Conservation (phyloP, 2,329 filamentous ascomycete genomes). For the Sclerotinia glacialis region DNA sequence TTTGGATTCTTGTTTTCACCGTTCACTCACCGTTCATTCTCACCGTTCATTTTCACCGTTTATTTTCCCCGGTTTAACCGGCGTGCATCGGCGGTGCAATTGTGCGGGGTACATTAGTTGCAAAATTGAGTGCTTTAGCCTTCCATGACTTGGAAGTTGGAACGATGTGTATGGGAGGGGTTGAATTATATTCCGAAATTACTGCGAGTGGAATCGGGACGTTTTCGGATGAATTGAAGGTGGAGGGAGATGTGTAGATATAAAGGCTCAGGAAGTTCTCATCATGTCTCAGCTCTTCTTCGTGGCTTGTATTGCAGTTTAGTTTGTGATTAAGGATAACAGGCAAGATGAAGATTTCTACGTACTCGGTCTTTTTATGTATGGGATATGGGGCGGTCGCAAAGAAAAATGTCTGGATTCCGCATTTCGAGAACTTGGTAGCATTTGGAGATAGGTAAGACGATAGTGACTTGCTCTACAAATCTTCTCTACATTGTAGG, state of each 20-base stretch:
- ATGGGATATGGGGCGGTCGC: not conserved
- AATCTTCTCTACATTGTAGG: no score
- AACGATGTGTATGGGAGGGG: not conserved
- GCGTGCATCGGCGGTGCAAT: not conserved
- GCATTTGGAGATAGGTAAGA: constrained; percentile 67
- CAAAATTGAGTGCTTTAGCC: not conserved
- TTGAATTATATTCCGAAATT: constrained; percentile 5
- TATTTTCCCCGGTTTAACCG: not conserved
- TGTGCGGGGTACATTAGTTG: not conserved
- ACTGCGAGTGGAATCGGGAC: not conserved
- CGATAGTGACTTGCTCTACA: constrained; percentile 21
- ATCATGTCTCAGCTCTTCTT: not conserved
- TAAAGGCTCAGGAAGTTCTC: not conserved
- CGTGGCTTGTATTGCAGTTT: not conserved
- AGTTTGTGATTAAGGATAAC: not conserved
- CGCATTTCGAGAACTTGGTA: constrained; percentile 60
- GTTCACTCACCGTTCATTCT: no score
- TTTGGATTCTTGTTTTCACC: no score
- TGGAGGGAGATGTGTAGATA: not conserved
- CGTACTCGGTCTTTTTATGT: not conserved
- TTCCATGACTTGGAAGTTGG: not conserved
- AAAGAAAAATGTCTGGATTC: constrained; percentile 33
- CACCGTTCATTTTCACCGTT: no score
- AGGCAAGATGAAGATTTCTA: constrained; percentile 7
- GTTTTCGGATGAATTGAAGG: not conserved